Percentiles rank a stretch among this genome's conserved stretches.
phyloP scores from a whole-genome alignment of 495 filamentous ascomycete species.

The Aspergillus wentii region DNA sequence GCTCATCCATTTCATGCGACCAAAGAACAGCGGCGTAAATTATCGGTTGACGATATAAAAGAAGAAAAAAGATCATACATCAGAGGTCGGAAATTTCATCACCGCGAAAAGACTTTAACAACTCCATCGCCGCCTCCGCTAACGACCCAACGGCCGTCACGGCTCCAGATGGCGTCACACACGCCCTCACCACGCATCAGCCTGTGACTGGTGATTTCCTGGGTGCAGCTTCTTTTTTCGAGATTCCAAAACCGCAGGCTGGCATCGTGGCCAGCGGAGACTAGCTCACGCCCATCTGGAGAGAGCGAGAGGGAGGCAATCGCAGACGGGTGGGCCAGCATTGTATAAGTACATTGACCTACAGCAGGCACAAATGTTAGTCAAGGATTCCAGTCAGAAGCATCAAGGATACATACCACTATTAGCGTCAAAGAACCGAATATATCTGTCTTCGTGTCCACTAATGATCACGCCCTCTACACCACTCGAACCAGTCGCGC shows the following conservation, averaged over 20 bases:
- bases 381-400: slow-evolving; percentile 2
- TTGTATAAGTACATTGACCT: slow-evolving; percentile 99
- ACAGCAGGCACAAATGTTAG: slow-evolving; percentile 25
- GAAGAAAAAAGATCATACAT: slow-evolving; percentile 31
- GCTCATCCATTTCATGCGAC: slow-evolving; percentile 40
- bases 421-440: slow-evolving; percentile 96
- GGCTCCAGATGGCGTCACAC: slow-evolving; percentile 87
- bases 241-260: slow-evolving; percentile 96
- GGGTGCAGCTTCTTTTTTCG: slow-evolving; percentile 87
- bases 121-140: slow-evolving; percentile 94
- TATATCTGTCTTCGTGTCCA: slow-evolving; percentile 91
- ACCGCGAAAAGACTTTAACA: slow-evolving; percentile 88
- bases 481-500: slow-evolving; percentile 80
- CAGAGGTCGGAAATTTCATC: slow-evolving; percentile 20
- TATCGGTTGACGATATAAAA: slow-evolving; percentile 18
- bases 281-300: slow-evolving; percentile 88
- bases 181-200: slow-evolving; percentile 94
- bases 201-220: slow-evolving; percentile 87
- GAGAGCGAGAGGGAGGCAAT: slow-evolving; percentile 88
- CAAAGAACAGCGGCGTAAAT: slow-evolving; percentile 26
- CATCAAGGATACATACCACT: slow-evolving; percentile 73
- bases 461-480: slow-evolving; percentile 91
- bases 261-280: slow-evolving; percentile 93
- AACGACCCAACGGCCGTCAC: slow-evolving; percentile 90
- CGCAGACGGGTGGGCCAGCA: slow-evolving; percentile 91